Evolutionary conservation across 1,284 basidiomycete species (phyloP).

Genomic region (Ustilago trichophora): DNA sequence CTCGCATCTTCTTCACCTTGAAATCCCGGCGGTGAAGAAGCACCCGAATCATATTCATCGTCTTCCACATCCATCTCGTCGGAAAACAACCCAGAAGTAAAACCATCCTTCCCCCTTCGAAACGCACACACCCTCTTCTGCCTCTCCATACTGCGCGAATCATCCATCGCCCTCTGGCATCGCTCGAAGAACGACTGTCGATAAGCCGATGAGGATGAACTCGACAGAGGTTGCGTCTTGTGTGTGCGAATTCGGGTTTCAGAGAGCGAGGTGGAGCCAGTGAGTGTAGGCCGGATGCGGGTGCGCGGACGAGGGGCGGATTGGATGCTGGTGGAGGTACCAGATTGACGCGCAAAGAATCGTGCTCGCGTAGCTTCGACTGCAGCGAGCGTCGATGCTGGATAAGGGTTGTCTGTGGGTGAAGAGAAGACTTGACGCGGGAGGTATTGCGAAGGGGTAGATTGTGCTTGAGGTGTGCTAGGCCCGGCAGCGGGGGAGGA

Average conservation of each 20-base stretch:
- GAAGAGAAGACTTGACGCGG: conserved; percentile 31
- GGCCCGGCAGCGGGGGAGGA: conserved; percentile 10
- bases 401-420: conserved; percentile 15
- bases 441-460: not conserved
- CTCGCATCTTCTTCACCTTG: not conserved
- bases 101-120: conserved; percentile 15
- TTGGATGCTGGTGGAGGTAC: not conserved
- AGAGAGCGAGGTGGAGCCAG: conserved; percentile 11
- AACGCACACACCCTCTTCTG: not conserved
- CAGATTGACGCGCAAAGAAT: conserved; percentile 30
- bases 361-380: conserved; percentile 26
- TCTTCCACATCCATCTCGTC: conserved; percentile 4
- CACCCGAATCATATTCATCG: no score
- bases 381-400: conserved; percentile 27
- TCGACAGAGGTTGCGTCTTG: conserved; percentile 14
- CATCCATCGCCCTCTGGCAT: conserved; percentile 31
- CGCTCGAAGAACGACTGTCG: conserved; percentile 38
- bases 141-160: not conserved
- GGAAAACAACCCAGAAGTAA: conserved; percentile 12
- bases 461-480: not conserved
- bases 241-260: not conserved
- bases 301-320: not conserved
- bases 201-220: conserved; percentile 4
- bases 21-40: not conserved
- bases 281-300: conserved; percentile 9